Evolutionary conservation across 1,284 basidiomycete genomes (phyloP).

Genomic region (Rhodotorula sp.): DNA sequence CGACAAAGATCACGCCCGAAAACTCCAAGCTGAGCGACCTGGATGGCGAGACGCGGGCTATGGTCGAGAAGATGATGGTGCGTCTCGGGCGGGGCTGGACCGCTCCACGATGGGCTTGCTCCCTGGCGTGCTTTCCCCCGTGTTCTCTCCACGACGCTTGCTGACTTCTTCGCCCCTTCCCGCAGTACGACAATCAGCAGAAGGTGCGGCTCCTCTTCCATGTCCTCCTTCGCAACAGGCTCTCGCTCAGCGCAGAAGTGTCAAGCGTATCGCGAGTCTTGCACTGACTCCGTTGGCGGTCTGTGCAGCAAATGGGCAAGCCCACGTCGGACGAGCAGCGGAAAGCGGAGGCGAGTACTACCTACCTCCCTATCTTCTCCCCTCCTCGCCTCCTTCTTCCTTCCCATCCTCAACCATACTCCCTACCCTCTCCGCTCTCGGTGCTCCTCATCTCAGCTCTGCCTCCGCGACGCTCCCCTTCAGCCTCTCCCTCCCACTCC

Average conservation of each 20-base stretch:
- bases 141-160: neutral
- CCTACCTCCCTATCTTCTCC: neutral
- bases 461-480: neutral
- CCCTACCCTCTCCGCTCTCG: too few species aligned
- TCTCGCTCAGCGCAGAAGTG: neutral
- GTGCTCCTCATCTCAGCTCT: neutral
- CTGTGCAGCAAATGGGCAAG: conserved; percentile 84
- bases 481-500: neutral
- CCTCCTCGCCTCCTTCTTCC: too few species aligned
- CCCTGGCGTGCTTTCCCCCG: neutral
- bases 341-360: conserved; percentile 52
- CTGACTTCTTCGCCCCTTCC: neutral
- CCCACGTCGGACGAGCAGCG: conserved; percentile 55
- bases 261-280: neutral
- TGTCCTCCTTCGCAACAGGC: neutral
- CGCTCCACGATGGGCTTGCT: neutral
- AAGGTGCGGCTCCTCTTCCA: conserved; percentile 61
- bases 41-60: conserved; percentile 89
- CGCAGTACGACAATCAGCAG: conserved; percentile 94
- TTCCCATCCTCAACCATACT: too few species aligned
- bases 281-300: neutral
- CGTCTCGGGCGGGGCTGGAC: too few species aligned
- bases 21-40: conserved; percentile 96
- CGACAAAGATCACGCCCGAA: conserved; percentile 90
- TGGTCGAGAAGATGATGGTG: conserved; percentile 99